Evolutionary conservation across 2,329 filamentous ascomycete genomes (phyloP).

Genomic region (Aspergillus fumigatus): DNA sequence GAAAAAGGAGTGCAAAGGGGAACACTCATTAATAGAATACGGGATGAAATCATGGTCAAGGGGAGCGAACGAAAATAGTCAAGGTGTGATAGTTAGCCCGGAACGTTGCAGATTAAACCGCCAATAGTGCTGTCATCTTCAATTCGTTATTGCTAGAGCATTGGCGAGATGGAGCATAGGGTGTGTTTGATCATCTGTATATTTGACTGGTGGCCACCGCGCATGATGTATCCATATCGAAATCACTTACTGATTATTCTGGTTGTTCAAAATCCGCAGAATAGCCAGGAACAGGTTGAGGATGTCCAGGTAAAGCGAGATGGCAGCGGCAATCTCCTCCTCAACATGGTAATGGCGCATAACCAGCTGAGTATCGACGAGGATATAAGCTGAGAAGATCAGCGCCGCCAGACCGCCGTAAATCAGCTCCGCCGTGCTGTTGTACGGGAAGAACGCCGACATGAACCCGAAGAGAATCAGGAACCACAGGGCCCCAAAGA

Average conservation of each 20-base stretch:
- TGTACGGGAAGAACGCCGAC: constrained; percentile 80
- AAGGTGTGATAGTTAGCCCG: too few species aligned
- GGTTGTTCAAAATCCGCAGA: constrained; percentile 90
- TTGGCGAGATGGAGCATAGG: background rate
- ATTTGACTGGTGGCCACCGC: too few species aligned
- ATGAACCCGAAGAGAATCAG: constrained; percentile 92
- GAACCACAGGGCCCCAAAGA: constrained; percentile 86
- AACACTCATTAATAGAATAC: background rate
- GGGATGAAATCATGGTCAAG: background rate
- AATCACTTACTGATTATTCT: constrained; percentile 73
- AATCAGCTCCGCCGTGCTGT: constrained; percentile 73
- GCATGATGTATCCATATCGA: background rate
- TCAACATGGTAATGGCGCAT: constrained; percentile 96
- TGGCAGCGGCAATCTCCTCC: constrained; percentile 93
- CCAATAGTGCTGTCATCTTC: background rate
- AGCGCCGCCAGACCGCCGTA: constrained; percentile 79
- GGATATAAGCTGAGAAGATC: constrained; percentile 89
- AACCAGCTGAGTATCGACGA: constrained; percentile 93
- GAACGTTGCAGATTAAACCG: background rate
- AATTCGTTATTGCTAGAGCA: background rate
- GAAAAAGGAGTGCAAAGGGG: background rate
- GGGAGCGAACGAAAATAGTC: background rate
- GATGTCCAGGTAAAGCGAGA: constrained; percentile 91
- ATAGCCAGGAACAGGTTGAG: constrained; percentile 98
- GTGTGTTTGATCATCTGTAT: too few species aligned